phyloP scores from a whole-genome alignment of 2,329 filamentous ascomycete species.

The Talaromyces verruculosus region DNA sequence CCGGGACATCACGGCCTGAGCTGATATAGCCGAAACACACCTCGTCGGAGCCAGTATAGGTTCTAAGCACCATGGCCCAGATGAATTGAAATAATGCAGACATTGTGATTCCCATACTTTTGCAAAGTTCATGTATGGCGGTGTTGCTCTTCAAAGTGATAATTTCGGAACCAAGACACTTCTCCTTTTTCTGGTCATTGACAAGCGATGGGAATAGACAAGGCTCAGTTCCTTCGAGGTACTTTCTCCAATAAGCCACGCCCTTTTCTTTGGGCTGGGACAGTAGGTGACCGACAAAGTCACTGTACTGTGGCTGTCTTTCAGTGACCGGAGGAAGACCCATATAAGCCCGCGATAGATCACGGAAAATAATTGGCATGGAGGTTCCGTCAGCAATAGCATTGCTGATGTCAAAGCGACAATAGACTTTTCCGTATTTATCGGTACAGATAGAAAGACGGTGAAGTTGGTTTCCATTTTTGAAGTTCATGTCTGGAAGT shows the following conservation, averaged over 20 bases:
- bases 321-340: background rate
- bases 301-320: constrained; percentile 16
- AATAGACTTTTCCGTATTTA: constrained; percentile 31
- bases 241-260: constrained; percentile 48
- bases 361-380: constrained; percentile 44
- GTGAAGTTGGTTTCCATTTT: constrained; percentile 36
- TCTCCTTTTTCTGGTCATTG: constrained; percentile 14
- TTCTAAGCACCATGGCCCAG: constrained; percentile 47
- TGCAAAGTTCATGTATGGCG: constrained; percentile 29
- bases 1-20: constrained; percentile 38
- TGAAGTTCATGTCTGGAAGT: constrained; percentile 11
- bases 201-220: constrained; percentile 46
- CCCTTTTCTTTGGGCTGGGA: constrained; percentile 33
- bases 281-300: constrained; percentile 28
- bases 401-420: constrained; percentile 49
- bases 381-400: constrained; percentile 49
- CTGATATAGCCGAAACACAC: constrained; percentile 48
- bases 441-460: constrained; percentile 40
- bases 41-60: constrained; percentile 47
- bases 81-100: constrained; percentile 40
- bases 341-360: constrained; percentile 41
- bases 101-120: constrained; percentile 25
- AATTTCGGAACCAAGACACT: constrained; percentile 23
- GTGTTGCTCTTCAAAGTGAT: constrained; percentile 26
- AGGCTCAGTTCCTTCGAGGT: constrained; percentile 47